A percentile compares a stretch with the other conserved stretches of the same genome.
Conservation (phyloP, 2,329 filamentous ascomycete genomes). For the Didymosphaeria variabile region DNA sequence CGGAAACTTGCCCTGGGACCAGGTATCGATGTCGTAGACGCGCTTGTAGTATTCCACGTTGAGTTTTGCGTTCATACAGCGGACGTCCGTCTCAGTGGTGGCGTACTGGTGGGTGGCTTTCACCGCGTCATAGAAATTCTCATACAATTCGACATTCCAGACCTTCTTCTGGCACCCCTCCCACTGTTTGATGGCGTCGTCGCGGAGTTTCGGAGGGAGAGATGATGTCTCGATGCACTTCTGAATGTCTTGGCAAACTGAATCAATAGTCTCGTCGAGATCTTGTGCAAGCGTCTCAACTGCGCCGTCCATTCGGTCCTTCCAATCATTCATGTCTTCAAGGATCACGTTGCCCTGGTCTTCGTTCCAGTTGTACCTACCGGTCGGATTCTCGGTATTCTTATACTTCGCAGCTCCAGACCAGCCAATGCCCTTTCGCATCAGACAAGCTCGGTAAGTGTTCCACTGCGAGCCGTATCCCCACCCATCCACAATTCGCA, state of each 20-base stretch:
- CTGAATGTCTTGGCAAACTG: slow-evolving; percentile 1
- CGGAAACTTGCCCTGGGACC: background rate
- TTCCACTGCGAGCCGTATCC: slow-evolving; percentile 11
- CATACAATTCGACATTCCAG: background rate
- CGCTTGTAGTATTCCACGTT: slow-evolving; percentile 13
- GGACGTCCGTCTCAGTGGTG: slow-evolving; percentile 20
- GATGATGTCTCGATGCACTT: slow-evolving; percentile 11
- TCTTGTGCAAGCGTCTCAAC: background rate
- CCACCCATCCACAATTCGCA: background rate
- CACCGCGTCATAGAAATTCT: background rate
- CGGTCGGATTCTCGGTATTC: background rate
- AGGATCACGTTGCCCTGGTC: slow-evolving; percentile 9
- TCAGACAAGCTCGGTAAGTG: slow-evolving; percentile 18
- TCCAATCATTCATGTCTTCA: background rate
- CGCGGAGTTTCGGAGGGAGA: background rate
- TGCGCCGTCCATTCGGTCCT: background rate
- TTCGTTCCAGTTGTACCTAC: slow-evolving; percentile 21
- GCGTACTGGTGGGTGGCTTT: slow-evolving; percentile 12
- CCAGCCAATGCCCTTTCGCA: slow-evolving; percentile 15
- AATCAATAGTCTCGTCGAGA: background rate
- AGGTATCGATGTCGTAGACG: background rate
- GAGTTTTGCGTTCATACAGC: slow-evolving; percentile 19
- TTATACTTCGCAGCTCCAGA: background rate
- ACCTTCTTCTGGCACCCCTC: slow-evolving; percentile 5
- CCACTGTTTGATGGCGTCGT: slow-evolving; percentile 20